A percentile compares a stretch with the other conserved stretches of the same genome.
These are phyloP conservation scores for Symbiodinium pilosum DNA, from an alignment of 73 alveolate genomes.

Conservation along the genomic window DNA sequence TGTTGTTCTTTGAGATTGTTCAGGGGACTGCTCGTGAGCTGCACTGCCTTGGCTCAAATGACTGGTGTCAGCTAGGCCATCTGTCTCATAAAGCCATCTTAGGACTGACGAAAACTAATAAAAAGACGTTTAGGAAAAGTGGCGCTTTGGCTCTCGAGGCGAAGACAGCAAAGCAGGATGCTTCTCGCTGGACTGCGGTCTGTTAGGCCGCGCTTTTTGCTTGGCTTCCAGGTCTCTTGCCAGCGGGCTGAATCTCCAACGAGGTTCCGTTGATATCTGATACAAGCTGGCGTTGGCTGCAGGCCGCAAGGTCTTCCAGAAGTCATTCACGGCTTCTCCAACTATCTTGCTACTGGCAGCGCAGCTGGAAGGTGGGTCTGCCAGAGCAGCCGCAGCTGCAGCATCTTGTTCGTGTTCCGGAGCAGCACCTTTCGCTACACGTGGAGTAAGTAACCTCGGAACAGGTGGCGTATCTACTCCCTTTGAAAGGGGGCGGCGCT, in stretches of 20 bases:
- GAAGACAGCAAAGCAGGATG: background rate
- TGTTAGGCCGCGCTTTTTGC: background rate
- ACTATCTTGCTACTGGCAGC: background rate
- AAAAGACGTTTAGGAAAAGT: too few relatives aligned
- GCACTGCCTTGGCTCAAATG: too few relatives aligned
- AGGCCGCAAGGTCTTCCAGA: conserved; percentile 10
- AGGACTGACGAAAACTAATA: too few relatives aligned
- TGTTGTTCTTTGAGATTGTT: too few relatives aligned
- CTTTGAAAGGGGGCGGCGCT: background rate
- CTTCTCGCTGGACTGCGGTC: conserved; percentile 16
- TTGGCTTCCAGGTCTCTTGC: conserved; percentile 15
- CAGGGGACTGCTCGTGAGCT: too few relatives aligned
- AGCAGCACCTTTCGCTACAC: background rate
- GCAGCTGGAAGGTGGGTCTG: background rate
- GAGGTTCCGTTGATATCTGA: background rate
- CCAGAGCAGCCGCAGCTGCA: too few relatives aligned
- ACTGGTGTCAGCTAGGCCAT: too few relatives aligned
- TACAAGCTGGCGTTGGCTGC: background rate
- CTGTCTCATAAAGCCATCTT: too few relatives aligned
- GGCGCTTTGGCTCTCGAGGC: conserved; percentile 21
- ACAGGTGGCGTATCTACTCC: background rate
- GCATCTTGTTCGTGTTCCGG: background rate
- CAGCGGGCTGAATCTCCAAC: background rate
- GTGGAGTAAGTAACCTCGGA: background rate
- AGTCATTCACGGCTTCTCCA: background rate